Evolutionary conservation across 1,284 basidiomycete species (phyloP), one percentile per base, ranked within the genome.

Genomic region (Neolentinus lepideus): DNA sequence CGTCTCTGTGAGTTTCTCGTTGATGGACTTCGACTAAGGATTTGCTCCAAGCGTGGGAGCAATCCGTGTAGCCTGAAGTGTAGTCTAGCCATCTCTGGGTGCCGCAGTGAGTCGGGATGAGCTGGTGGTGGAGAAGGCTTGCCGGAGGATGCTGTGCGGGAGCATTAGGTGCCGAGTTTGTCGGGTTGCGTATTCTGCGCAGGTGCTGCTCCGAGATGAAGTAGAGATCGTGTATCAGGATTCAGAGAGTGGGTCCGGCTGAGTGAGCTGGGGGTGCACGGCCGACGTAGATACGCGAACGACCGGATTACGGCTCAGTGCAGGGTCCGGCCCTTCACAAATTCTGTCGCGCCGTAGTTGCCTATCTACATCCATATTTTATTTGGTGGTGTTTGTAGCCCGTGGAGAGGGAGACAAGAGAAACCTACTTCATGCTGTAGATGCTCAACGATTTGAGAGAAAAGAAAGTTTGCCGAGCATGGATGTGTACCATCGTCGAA

Each of bases 271-370:
- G n/a, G n/a, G n/a, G n/a, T n/a, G n/a, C n/a, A n/a, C n/a, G n/a
- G 85, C 26, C 96, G 71, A 9, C 84, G 80, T 9, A 68, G 65
- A 21, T 79, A 73, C 1, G 70, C 73, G 58, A 87, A 86, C 0
- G 89, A 92, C 95, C 95, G 98, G 0, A 80, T 89, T 0, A 98
- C 70, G 0, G 87, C 90, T 94, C 94, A 98, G 21, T 95, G 80
- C 10, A 85, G 79, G 0, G 94, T 98, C 59, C 85, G 81, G 0
- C 94, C 92, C 69, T 94, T 94, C 1, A 85, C 74, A 50, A 93
- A 87, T 64, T 92, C 86, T 0, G 85, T 84, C 51, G 98, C 73
- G 0, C 84, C 88, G 67, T 94, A 98, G 68, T 96, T 97, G 25
- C 80, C 74, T 33, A 95, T 82, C 86, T 94, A 51, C 11, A 43